These are phyloP conservation scores for Melastoma candidum DNA, from an alignment of 441 rosid genomes.

Conservation along the genomic window DNA sequence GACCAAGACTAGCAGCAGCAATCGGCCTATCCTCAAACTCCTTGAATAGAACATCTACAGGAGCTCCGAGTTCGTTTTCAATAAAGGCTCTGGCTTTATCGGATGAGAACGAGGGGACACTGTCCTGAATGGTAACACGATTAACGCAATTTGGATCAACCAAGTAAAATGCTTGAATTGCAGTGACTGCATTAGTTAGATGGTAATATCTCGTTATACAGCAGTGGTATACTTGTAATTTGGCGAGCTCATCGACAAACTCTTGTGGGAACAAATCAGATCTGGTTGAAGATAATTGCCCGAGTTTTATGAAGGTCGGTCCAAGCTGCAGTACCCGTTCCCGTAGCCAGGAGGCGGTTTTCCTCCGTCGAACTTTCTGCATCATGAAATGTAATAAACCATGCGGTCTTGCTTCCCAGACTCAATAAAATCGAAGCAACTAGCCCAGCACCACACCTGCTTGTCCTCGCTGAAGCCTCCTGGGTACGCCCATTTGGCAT, in stretches of 20 bases:
- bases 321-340: constrained; percentile 87
- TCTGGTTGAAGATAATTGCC: constrained; percentile 88
- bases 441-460: constrained; percentile 34
- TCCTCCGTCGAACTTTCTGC: constrained; percentile 63
- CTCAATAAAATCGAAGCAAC: no score
- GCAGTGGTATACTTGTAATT: constrained; percentile 62
- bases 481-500: constrained; percentile 76
- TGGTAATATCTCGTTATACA: background rate
- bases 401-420: background rate
- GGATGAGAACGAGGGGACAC: constrained; percentile 86
- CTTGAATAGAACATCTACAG: constrained; percentile 51
- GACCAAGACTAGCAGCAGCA: constrained; percentile 99
- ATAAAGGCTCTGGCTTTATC: constrained; percentile 66
- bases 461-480: constrained; percentile 73
- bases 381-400: background rate
- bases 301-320: constrained; percentile 92
- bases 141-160: no score
- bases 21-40: constrained; percentile 92
- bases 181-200: no score
- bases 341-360: constrained; percentile 86
- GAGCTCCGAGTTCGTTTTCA: constrained; percentile 72
- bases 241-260: constrained; percentile 92
- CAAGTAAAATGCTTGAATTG: no score
- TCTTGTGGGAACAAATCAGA: constrained; percentile 85
- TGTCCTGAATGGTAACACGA: constrained; percentile 39